Evolutionary conservation across 1,139 yeast genomes (phyloP).

Genomic region (Kluyveromyces sp.): DNA sequence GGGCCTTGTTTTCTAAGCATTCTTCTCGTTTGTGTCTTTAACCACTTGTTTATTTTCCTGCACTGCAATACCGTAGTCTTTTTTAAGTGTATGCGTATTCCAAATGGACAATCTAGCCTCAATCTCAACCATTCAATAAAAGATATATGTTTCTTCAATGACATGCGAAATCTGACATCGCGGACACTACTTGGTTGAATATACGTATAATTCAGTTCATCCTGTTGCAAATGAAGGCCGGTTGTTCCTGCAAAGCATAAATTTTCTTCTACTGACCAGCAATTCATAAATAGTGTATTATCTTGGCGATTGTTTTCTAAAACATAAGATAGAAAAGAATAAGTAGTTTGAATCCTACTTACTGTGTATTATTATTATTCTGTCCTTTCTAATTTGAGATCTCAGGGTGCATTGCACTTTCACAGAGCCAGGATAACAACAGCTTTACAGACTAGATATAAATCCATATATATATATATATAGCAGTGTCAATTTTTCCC

Average conservation of each 20-base stretch:
- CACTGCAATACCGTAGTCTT: not conserved
- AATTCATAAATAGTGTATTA: too few species aligned
- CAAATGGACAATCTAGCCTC: conserved; percentile 1
- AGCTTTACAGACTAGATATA: too few species aligned
- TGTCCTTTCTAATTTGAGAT: too few species aligned
- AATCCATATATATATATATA: too few species aligned
- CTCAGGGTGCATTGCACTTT: not conserved
- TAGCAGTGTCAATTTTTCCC: too few species aligned
- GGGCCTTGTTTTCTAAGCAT: not conserved
- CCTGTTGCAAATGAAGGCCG: too few species aligned
- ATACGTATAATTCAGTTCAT: not conserved
- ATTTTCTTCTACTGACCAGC: not conserved
- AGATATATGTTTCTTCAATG: not conserved
- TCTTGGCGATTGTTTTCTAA: too few species aligned
- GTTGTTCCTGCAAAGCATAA: not conserved
- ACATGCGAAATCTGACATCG: not conserved
- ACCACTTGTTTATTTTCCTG: conserved; percentile 3
- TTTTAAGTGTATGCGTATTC: not conserved
- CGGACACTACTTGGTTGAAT: not conserved
- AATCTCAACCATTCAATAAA: not conserved
- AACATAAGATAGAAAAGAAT: too few species aligned
- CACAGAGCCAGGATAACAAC: not conserved
- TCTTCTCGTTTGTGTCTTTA: not conserved
- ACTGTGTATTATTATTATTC: too few species aligned
- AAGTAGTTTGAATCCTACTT: too few species aligned